Percentiles rank a stretch among this genome's conserved stretches.
Evolutionary conservation across 345 rosid species (phyloP).

Genomic region (Psidium friedrichsthalianum): DNA sequence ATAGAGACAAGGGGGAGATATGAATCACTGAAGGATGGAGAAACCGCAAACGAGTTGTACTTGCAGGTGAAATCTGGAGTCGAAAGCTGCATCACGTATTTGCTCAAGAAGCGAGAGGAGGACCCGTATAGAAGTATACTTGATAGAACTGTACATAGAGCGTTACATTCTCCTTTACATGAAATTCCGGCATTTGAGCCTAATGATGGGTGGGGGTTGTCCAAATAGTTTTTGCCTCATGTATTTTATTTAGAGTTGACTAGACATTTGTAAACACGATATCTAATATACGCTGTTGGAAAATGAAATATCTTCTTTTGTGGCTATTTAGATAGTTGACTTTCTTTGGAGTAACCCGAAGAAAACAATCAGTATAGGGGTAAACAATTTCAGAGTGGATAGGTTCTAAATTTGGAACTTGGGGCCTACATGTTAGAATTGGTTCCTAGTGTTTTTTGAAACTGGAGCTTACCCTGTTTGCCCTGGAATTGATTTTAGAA

Average conservation of each 20-base stretch:
- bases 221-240: not conserved
- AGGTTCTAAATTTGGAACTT: too few species aligned
- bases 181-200: slow-evolving; percentile 61
- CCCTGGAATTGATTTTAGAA: too few species aligned
- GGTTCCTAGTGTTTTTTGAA: too few species aligned
- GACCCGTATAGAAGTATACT: slow-evolving; percentile 63
- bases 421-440: too few species aligned
- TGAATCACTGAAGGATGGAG: slow-evolving; percentile 41
- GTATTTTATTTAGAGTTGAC: not conserved
- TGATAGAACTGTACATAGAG: slow-evolving; percentile 37
- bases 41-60: slow-evolving; percentile 38
- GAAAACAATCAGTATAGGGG: too few species aligned
- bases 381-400: too few species aligned
- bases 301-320: too few species aligned
- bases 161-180: slow-evolving; percentile 17
- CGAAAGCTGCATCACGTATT: slow-evolving; percentile 37
- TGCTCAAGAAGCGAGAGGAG: slow-evolving; percentile 69
- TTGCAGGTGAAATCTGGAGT: slow-evolving; percentile 56
- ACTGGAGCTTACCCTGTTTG: too few species aligned
- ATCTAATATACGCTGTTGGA: not conserved
- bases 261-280: not conserved
- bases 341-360: too few species aligned
- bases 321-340: too few species aligned
- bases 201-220: slow-evolving; percentile 2
- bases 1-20: slow-evolving; percentile 43